Conservation (phyloP, 148 eudicot species). For the Silene latifolia region DNA sequence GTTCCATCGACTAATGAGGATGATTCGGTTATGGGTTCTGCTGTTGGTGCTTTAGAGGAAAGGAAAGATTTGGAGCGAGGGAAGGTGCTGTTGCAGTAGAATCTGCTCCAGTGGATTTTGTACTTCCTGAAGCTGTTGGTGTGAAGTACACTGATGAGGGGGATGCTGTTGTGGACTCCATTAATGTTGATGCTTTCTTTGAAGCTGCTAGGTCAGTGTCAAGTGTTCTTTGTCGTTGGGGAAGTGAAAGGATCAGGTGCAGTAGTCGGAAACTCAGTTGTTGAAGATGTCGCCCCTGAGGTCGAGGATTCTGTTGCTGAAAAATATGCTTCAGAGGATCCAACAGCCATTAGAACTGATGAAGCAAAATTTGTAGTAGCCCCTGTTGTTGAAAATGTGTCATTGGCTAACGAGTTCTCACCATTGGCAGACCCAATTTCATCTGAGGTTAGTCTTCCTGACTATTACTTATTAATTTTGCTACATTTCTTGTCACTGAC, state of each 20-base stretch:
- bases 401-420: too few relatives aligned
- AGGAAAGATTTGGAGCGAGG: slow-evolving; percentile 21
- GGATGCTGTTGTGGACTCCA: slow-evolving; percentile 40
- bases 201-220: slow-evolving; percentile 35
- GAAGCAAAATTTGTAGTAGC: too few relatives aligned
- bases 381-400: too few relatives aligned
- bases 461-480: slow-evolving; percentile 15
- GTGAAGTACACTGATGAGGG: too few relatives aligned
- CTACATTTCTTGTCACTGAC: too few relatives aligned
- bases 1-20: slow-evolving; percentile 31
- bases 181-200: slow-evolving; percentile 38
- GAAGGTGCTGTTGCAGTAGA: slow-evolving; percentile 17
- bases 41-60: too few relatives aligned
- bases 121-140: too few relatives aligned
- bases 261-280: slow-evolving; percentile 15
- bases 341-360: too few relatives aligned
- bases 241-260: slow-evolving; percentile 19
- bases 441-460: too few relatives aligned
- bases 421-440: too few relatives aligned
- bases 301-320: slow-evolving; percentile 22
- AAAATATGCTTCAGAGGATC: slow-evolving; percentile 17
- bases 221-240: slow-evolving; percentile 39
- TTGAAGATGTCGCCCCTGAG: slow-evolving; percentile 19
- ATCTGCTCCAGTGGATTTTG: too few relatives aligned
- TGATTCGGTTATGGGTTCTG: slow-evolving; percentile 31